Conservation (phyloP, 257 asterid genomes). For the Plantago elongata region DNA sequence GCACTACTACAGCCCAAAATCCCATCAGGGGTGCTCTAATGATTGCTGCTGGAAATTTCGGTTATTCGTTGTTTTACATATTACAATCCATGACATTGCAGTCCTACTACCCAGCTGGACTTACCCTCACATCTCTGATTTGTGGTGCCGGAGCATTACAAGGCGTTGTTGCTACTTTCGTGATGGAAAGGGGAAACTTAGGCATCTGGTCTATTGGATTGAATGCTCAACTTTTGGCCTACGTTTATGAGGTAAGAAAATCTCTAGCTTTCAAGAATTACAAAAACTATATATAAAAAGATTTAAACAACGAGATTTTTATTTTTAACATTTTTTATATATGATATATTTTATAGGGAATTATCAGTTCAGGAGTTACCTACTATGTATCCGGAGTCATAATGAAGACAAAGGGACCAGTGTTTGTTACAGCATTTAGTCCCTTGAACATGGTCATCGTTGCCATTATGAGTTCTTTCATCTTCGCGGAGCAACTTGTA, state of each 20-base stretch:
- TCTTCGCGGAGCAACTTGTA: constrained; percentile 27
- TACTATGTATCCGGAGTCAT: constrained; percentile 23
- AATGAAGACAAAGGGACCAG: constrained; percentile 29
- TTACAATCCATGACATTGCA: constrained; percentile 40
- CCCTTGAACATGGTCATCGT: constrained; percentile 32
- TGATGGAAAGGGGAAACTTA: constrained; percentile 28
- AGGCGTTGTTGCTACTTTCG: constrained; percentile 27
- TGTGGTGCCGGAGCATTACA: constrained; percentile 39
- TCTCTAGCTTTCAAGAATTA: not conserved
- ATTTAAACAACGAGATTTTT: no score
- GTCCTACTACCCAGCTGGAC: constrained; percentile 40
- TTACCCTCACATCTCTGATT: constrained; percentile 37
- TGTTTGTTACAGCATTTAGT: constrained; percentile 27
- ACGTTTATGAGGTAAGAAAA: constrained; percentile 33
- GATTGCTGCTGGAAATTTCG: constrained; percentile 35
- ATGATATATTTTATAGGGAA: constrained; percentile 29
- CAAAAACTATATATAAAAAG: no score
- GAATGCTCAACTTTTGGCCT: constrained; percentile 31
- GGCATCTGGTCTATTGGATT: constrained; percentile 34
- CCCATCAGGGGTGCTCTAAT: constrained; percentile 33
- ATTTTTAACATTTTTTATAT: not conserved
- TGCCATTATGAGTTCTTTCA: constrained; percentile 27
- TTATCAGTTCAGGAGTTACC: constrained; percentile 16
- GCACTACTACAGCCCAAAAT: constrained; percentile 17
- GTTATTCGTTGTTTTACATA: constrained; percentile 36